Conservation (phyloP, 805 yeast species). For the Ogataea nitratoaversa region DNA sequence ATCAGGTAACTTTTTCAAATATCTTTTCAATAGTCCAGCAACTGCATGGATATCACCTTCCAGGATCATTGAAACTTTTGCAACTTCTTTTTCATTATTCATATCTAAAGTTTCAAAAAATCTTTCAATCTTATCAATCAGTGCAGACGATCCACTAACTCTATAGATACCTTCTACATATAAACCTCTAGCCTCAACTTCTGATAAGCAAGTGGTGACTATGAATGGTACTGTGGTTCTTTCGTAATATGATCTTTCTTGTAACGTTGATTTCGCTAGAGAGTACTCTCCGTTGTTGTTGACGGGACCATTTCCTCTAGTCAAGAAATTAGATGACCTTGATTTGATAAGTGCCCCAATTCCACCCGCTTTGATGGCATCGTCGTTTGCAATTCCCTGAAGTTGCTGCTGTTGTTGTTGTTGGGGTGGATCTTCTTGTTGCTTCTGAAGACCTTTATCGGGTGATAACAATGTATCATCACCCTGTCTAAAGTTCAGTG, state of each 20-base stretch:
- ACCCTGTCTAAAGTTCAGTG: constrained; percentile 28
- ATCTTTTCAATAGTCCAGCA: constrained; percentile 82
- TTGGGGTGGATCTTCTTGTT: constrained; percentile 3
- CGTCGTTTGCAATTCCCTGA: neutral
- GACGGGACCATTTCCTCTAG: constrained; percentile 5
- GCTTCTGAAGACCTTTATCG: neutral
- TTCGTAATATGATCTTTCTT: constrained; percentile 60
- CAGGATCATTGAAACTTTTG: constrained; percentile 11
- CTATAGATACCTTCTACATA: constrained; percentile 85
- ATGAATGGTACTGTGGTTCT: constrained; percentile 62
- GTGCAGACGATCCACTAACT: constrained; percentile 77
- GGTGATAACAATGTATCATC: constrained; percentile 19
- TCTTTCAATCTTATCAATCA: constrained; percentile 42
- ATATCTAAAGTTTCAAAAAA: constrained; percentile 30
- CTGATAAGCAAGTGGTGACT: constrained; percentile 64
- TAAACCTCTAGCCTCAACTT: constrained; percentile 75
- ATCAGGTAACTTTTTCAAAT: constrained; percentile 76
- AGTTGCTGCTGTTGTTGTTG: constrained; percentile 3
- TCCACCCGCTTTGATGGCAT: neutral
- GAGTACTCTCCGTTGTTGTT: constrained; percentile 16
- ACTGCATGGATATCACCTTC: constrained; percentile 75
- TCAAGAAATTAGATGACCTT: constrained; percentile 44
- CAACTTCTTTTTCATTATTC: constrained; percentile 32
- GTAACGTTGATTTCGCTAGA: constrained; percentile 50
- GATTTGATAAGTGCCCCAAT: constrained; percentile 36